A percentile compares a stretch with the other conserved stretches of the same genome.
These are phyloP conservation scores for Trichoderma sp. DNA, from an alignment of 2,329 filamentous ascomycete species.

Conservation along the genomic window DNA sequence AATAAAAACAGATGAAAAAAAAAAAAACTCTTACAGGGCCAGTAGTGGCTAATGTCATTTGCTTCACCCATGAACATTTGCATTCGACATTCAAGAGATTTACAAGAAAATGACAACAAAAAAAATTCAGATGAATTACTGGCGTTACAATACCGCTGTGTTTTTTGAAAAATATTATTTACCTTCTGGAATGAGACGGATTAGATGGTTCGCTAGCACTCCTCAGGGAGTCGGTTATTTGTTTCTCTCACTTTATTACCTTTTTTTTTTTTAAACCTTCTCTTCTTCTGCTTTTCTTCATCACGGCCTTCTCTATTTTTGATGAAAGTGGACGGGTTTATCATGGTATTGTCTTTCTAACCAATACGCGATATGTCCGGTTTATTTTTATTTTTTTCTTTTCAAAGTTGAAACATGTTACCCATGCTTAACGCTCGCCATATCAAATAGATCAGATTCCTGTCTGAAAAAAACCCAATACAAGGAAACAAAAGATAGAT, in stretches of 20 bases:
- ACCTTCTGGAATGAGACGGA: slow-evolving; percentile 15
- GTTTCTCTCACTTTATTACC: neutral
- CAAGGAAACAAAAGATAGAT: neutral
- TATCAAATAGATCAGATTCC: neutral
- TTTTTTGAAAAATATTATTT: slow-evolving; percentile 1
- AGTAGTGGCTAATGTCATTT: slow-evolving; percentile 10
- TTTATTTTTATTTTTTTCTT: neutral
- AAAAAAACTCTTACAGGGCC: neutral
- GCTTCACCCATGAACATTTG: neutral
- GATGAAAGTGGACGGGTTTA: neutral
- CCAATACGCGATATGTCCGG: neutral
- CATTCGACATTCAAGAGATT: neutral
- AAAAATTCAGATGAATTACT: neutral
- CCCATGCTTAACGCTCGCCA: neutral
- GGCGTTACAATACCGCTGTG: neutral
- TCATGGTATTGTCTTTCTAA: neutral
- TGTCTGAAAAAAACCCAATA: neutral
- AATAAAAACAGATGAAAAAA: neutral
- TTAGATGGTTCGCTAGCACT: slow-evolving; percentile 23
- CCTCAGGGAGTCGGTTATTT: slow-evolving; percentile 21
- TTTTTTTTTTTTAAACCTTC: no score
- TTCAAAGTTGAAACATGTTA: neutral
- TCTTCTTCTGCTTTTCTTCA: neutral
- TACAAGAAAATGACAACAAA: neutral
- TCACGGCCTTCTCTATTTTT: neutral